Evolutionary conservation across 805 yeast genomes (phyloP).

Genomic region (Blastobotrys parvus): DNA sequence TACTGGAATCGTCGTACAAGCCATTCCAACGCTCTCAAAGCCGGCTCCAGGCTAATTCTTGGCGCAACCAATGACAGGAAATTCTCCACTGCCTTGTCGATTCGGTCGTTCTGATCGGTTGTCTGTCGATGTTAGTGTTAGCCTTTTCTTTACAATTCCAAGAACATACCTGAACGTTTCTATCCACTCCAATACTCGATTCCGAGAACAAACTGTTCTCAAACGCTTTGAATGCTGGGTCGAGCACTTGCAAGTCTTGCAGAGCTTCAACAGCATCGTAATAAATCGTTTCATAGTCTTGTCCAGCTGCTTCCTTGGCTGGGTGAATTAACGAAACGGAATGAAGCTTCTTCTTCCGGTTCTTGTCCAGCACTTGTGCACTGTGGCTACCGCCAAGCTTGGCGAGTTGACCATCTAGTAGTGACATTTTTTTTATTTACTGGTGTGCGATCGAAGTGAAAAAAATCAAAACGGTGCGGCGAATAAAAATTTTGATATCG

Average conservation of each 20-base stretch:
- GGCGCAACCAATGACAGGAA: constrained; percentile 71
- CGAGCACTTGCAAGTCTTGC: constrained; percentile 60
- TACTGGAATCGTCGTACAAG: constrained; percentile 73
- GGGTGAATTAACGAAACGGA: constrained; percentile 83
- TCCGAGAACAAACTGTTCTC: constrained; percentile 71
- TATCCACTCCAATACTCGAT: constrained; percentile 68
- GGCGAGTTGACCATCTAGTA: constrained; percentile 77
- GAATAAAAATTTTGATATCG: no score
- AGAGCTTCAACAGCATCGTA: constrained; percentile 68
- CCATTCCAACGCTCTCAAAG: constrained; percentile 89
- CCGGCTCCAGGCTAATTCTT: constrained; percentile 63
- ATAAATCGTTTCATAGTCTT: constrained; percentile 79
- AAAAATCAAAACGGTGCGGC: no score
- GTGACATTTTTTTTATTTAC: constrained; percentile 33
- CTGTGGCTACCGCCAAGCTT: constrained; percentile 43
- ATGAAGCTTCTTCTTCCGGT: constrained; percentile 77
- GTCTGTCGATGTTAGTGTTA: constrained; percentile 24
- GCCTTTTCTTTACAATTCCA: no score
- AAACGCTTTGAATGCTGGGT: constrained; percentile 67
- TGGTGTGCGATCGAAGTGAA: no score
- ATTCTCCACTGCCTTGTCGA: constrained; percentile 66
- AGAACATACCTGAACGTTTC: constrained; percentile 54
- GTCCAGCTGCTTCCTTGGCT: constrained; percentile 82
- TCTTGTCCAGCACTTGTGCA: constrained; percentile 73
- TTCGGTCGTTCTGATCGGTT: constrained; percentile 63